A percentile compares a stretch with the other conserved stretches of the same genome.
These are phyloP conservation scores for Amanita fuliginea DNA, from an alignment of 768 basidiomycete genomes.

Conservation along the genomic window DNA sequence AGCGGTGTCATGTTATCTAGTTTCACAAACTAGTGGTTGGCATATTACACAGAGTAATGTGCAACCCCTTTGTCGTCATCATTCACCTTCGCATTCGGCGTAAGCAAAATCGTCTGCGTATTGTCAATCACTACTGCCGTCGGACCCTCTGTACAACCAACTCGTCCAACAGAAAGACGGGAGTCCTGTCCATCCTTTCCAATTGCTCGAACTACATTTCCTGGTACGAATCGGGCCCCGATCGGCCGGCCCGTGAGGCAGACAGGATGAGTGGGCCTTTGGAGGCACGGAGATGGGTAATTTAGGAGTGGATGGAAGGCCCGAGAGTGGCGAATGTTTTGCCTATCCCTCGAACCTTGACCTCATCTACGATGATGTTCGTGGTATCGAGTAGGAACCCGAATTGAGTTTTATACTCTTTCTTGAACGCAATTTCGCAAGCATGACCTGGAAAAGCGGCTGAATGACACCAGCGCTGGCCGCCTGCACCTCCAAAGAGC, in stretches of 20 bases:
- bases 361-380: slow-evolving; percentile 78
- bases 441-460: no score
- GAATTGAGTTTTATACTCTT: slow-evolving; percentile 77
- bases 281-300: slow-evolving; percentile 37
- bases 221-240: slow-evolving; percentile 38
- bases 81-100: slow-evolving; percentile 61
- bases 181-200: slow-evolving; percentile 68
- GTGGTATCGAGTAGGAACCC: slow-evolving; percentile 86
- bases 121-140: slow-evolving; percentile 92
- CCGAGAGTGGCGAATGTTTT: slow-evolving; percentile 82
- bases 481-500: slow-evolving; percentile 84
- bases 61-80: slow-evolving; percentile 60
- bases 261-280: background rate
- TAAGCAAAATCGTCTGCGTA: slow-evolving; percentile 89
- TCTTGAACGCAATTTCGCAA: slow-evolving; percentile 86
- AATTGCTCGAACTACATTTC: slow-evolving; percentile 78
- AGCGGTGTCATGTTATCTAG: no score
- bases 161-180: slow-evolving; percentile 62
- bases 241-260: slow-evolving; percentile 19
- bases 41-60: slow-evolving; percentile 37
- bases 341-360: slow-evolving; percentile 87
- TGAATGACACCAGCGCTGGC: no score
- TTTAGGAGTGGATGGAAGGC: slow-evolving; percentile 67
- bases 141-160: slow-evolving; percentile 66
- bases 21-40: no score